phyloP scores from a whole-genome alignment of 2,329 filamentous ascomycete genomes.

The Botrytis porri region DNA sequence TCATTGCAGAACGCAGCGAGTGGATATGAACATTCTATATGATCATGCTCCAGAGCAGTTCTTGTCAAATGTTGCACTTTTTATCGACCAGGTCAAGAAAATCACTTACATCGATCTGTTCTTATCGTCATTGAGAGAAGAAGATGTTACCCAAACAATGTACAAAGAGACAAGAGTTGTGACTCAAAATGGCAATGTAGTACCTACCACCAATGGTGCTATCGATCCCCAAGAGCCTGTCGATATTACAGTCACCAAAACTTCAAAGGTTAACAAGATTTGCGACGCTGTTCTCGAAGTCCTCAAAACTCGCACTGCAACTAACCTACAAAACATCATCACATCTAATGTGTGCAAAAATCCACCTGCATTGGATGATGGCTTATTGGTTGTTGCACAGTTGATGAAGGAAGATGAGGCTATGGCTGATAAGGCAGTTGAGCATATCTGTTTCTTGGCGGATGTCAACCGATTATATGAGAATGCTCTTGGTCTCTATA shows the following conservation, averaged over 20 bases:
- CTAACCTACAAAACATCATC: conserved; percentile 82
- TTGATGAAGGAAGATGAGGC: conserved; percentile 65
- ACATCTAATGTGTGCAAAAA: conserved; percentile 92
- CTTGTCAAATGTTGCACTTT: conserved; percentile 68
- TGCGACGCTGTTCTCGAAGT: conserved; percentile 78
- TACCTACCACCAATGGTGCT: conserved; percentile 27
- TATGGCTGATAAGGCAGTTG: conserved; percentile 82
- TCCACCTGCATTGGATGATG: conserved; percentile 85
- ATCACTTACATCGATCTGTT: conserved; percentile 86
- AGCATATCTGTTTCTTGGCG: conserved; percentile 96
- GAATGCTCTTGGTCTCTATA: conserved; percentile 83
- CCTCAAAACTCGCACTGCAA: conserved; percentile 59
- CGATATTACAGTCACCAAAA: conserved; percentile 26
- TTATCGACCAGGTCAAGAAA: conserved; percentile 81
- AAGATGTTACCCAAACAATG: conserved; percentile 90
- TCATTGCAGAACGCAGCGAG: conserved; percentile 85
- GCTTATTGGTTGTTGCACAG: conserved; percentile 73
- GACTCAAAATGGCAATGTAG: conserved; percentile 34
- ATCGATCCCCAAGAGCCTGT: conserved; percentile 21
- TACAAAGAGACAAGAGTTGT: conserved; percentile 77
- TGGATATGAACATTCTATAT: conserved; percentile 97
- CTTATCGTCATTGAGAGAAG: conserved; percentile 79
- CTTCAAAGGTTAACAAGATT: conserved; percentile 77
- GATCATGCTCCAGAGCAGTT: conserved; percentile 90
- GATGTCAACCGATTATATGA: conserved; percentile 92